These are phyloP conservation scores for Pichia kluyveri DNA, from an alignment of 805 yeast genomes.

Conservation along the genomic window DNA sequence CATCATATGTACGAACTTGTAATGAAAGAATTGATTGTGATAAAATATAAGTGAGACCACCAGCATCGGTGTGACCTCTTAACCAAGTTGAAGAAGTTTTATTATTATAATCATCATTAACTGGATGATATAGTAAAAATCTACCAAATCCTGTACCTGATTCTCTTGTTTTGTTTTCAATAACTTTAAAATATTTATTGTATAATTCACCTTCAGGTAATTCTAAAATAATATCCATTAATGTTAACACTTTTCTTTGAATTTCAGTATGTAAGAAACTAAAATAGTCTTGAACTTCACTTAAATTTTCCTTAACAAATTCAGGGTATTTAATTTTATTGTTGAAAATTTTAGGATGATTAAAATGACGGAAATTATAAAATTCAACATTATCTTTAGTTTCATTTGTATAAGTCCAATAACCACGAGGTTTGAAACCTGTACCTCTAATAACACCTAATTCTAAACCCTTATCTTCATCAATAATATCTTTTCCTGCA, in stretches of 20 bases:
- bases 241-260: conserved; percentile 27
- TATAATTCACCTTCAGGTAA: conserved; percentile 38
- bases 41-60: conserved; percentile 32
- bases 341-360: conserved; percentile 26
- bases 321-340: conserved; percentile 30
- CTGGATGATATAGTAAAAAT: conserved; percentile 30
- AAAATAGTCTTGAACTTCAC: conserved; percentile 33
- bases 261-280: conserved; percentile 30
- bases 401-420: conserved; percentile 38
- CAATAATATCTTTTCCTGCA: conserved; percentile 26
- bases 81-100: conserved; percentile 33
- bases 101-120: conserved; percentile 21
- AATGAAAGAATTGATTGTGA: conserved; percentile 33
- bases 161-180: conserved; percentile 22
- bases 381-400: conserved; percentile 36
- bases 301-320: conserved; percentile 28
- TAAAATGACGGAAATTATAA: conserved; percentile 34
- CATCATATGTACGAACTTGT: conserved; percentile 30
- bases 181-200: conserved; percentile 28
- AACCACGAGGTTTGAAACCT: conserved; percentile 40
- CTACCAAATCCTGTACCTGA: conserved; percentile 35
- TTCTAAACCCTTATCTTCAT: conserved; percentile 21
- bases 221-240: conserved; percentile 37
- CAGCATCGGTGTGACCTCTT: conserved; percentile 39
- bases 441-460: conserved; percentile 39